These are phyloP conservation scores for Phoma sp. DNA, from an alignment of 2,329 filamentous ascomycete species.

Conservation along the genomic window DNA sequence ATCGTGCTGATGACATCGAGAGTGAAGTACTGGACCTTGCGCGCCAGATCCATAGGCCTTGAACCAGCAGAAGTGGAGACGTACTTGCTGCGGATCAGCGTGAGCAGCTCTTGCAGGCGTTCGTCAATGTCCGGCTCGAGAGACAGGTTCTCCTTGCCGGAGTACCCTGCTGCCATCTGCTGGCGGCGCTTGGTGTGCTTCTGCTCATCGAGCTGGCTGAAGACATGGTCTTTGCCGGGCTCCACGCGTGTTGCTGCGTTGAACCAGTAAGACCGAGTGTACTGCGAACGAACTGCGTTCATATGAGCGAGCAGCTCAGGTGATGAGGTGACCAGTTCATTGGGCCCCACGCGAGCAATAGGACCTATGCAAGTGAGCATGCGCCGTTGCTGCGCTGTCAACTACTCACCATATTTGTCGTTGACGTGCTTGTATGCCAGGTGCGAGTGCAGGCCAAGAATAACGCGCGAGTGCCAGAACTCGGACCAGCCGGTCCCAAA, in stretches of 20 bases:
- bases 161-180: slow-evolving; percentile 59
- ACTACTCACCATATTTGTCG: slow-evolving; percentile 32
- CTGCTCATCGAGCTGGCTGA: slow-evolving; percentile 55
- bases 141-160: slow-evolving; percentile 59
- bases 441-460: slow-evolving; percentile 24
- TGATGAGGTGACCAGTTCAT: slow-evolving; percentile 56
- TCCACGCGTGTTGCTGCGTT: slow-evolving; percentile 53
- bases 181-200: slow-evolving; percentile 51
- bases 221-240: slow-evolving; percentile 58
- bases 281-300: slow-evolving; percentile 48
- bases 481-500: slow-evolving; percentile 33
- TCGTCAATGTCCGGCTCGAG: slow-evolving; percentile 58
- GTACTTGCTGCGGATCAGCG: slow-evolving; percentile 56
- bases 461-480: slow-evolving; percentile 27
- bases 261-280: slow-evolving; percentile 44
- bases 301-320: slow-evolving; percentile 54
- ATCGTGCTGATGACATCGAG: slow-evolving; percentile 62
- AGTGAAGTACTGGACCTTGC: slow-evolving; percentile 59
- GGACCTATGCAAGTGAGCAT: slow-evolving; percentile 32
- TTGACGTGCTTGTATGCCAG: slow-evolving; percentile 28
- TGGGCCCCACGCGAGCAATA: slow-evolving; percentile 55
- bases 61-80: slow-evolving; percentile 15
- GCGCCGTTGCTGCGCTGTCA: not conserved
- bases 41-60: slow-evolving; percentile 52
- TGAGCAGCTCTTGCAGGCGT: slow-evolving; percentile 53